Evolutionary conservation across 345 rosid species (phyloP).

Genomic region (Tarenaya hassleriana): DNA sequence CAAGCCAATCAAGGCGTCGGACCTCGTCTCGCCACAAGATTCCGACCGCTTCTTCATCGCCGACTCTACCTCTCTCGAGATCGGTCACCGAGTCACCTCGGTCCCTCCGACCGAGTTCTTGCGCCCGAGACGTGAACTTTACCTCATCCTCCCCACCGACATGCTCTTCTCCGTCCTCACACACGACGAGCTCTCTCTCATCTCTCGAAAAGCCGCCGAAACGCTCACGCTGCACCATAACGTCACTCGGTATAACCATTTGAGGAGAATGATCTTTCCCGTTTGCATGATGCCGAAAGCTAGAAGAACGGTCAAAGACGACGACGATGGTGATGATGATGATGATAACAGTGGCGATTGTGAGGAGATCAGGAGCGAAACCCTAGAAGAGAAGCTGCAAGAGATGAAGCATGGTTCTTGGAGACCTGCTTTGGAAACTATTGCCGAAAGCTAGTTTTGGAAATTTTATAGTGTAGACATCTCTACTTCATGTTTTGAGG

Average conservation of each 20-base stretch:
- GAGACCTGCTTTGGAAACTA: slow-evolving; percentile 33
- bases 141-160: slow-evolving; percentile 27
- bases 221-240: slow-evolving; percentile 11
- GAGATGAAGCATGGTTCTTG: slow-evolving; percentile 28
- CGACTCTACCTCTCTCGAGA: slow-evolving; percentile 26
- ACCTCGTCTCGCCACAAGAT: slow-evolving; percentile 20
- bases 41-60: slow-evolving; percentile 19
- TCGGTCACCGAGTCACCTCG: slow-evolving; percentile 25
- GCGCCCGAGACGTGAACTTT: slow-evolving; percentile 28
- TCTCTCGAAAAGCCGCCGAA: slow-evolving; percentile 26
- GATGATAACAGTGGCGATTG: not conserved
- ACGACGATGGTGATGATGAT: slow-evolving; percentile 4
- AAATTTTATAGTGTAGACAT: too few relatives aligned
- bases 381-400: slow-evolving; percentile 23
- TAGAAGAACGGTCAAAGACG: slow-evolving; percentile 15
- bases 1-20: slow-evolving; percentile 25
- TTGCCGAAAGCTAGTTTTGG: slow-evolving; percentile 31
- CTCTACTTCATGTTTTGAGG: too few relatives aligned
- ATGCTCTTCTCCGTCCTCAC: slow-evolving; percentile 33
- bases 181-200: slow-evolving; percentile 28
- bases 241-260: slow-evolving; percentile 7
- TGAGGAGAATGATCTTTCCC: slow-evolving; percentile 30
- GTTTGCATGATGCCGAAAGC: slow-evolving; percentile 28
- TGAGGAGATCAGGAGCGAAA: slow-evolving; percentile 23
- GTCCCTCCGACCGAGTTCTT: slow-evolving; percentile 18